phyloP scores from a whole-genome alignment of 768 basidiomycete species.

The Rhizopogon rudus region DNA sequence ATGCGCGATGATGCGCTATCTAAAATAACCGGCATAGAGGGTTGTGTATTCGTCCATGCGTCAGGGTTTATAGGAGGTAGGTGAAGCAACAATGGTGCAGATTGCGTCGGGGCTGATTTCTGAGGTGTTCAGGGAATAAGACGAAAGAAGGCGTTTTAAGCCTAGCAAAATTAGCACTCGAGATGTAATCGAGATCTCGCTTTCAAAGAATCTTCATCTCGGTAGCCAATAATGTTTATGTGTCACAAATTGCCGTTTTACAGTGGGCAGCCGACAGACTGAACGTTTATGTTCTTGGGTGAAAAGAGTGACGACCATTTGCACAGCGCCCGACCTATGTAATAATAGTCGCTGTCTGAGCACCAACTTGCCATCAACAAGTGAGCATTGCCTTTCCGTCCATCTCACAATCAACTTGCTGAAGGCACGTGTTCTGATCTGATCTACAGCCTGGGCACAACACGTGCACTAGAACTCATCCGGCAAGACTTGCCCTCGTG shows the following conservation, averaged over 20 bases:
- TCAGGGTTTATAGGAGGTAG: slow-evolving; percentile 94
- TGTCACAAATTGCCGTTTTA: background rate
- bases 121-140: slow-evolving; percentile 61
- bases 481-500: slow-evolving; percentile 20
- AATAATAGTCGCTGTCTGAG: background rate
- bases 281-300: background rate
- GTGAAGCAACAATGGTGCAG: slow-evolving; percentile 15
- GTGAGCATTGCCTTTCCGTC: background rate
- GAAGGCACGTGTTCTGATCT: background rate
- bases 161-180: slow-evolving; percentile 69
- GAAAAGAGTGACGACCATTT: background rate
- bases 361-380: too few species aligned
- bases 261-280: background rate
- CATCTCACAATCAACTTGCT: background rate
- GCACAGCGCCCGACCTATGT: background rate
- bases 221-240: background rate
- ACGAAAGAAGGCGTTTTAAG: slow-evolving; percentile 83
- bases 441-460: background rate
- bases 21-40: slow-evolving; percentile 66
- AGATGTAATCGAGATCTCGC: slow-evolving; percentile 17
- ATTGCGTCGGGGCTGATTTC: background rate
- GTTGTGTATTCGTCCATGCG: slow-evolving; percentile 90
- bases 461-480: background rate
- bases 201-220: background rate
- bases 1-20: slow-evolving; percentile 81